These are phyloP conservation scores for Piper betle DNA, from an alignment of 164 flowering plant species.

Conservation along the genomic window DNA sequence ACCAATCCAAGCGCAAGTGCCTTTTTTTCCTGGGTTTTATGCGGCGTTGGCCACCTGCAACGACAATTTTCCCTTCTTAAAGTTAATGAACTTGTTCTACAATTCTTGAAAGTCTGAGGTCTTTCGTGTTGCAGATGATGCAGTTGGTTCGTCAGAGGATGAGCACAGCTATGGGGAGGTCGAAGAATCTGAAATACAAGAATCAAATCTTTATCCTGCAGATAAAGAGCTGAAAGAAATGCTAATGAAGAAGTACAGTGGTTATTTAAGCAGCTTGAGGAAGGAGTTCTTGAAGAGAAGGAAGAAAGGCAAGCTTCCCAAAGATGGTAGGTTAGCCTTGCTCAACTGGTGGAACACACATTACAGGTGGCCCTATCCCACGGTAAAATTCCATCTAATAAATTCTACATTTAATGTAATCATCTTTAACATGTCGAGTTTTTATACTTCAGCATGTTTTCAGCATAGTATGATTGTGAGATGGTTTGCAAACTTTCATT, in stretches of 20 bases:
- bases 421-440: no score
- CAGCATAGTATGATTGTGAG: no score
- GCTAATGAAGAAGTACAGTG: conserved; percentile 52
- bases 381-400: conserved; percentile 22
- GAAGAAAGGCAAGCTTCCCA: conserved; percentile 64
- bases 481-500: no score
- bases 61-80: no score
- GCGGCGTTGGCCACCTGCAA: no score
- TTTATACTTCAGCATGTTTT: no score
- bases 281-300: conserved; percentile 49
- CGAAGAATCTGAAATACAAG: conserved; percentile 25
- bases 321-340: conserved; percentile 31
- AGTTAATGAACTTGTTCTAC: no score
- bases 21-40: no score
- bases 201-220: conserved; percentile 7
- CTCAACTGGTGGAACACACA: conserved; percentile 64
- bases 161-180: conserved; percentile 34
- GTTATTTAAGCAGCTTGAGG: conserved; percentile 42
- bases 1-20: no score
- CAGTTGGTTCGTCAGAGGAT: conserved; percentile 37
- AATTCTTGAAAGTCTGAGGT: not conserved
- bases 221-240: conserved; percentile 38
- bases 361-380: conserved; percentile 69
- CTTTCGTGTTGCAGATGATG: conserved; percentile 18
- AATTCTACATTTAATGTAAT: no score